phyloP scores from a whole-genome alignment of 2,329 filamentous ascomycete genomes.

The Drechslera avenae region DNA sequence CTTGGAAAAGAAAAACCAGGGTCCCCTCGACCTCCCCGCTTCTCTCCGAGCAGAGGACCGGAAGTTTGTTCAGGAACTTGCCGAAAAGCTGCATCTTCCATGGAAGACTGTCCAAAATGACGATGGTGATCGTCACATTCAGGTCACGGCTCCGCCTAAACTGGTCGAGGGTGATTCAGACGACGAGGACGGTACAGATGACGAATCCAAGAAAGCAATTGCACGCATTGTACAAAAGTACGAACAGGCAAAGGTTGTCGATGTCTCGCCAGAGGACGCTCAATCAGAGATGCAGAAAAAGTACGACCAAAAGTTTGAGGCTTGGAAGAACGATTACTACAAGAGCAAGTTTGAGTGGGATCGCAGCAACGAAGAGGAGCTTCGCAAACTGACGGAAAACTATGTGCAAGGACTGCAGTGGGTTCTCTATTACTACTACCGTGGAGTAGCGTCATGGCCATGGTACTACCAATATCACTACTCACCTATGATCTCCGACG shows the following conservation, averaged over 20 bases:
- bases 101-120: slow-evolving; percentile 70
- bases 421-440: slow-evolving; percentile 98
- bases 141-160: slow-evolving; percentile 64
- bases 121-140: slow-evolving; percentile 68
- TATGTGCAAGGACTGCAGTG: slow-evolving; percentile 97
- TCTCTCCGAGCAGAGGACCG: slow-evolving; percentile 81
- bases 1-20: slow-evolving; percentile 48
- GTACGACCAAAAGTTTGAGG: slow-evolving; percentile 86
- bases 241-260: slow-evolving; percentile 84
- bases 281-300: slow-evolving; percentile 79
- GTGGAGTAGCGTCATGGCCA: slow-evolving; percentile 95
- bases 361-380: slow-evolving; percentile 76
- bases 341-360: slow-evolving; percentile 89
- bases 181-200: slow-evolving; percentile 73
- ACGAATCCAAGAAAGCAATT: slow-evolving; percentile 82
- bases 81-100: slow-evolving; percentile 68
- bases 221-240: slow-evolving; percentile 86
- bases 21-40: slow-evolving; percentile 72
- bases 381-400: slow-evolving; percentile 85
- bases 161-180: slow-evolving; percentile 59
- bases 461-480: slow-evolving; percentile 99
- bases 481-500: slow-evolving; percentile 94
- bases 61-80: slow-evolving; percentile 89
- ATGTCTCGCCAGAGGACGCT: slow-evolving; percentile 77
- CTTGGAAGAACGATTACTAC: slow-evolving; percentile 97